Evolutionary conservation across 2,329 filamentous ascomycete species (phyloP), one percentile per base, ranked within the genome.

Genomic region (Venturia carpophila): DNA sequence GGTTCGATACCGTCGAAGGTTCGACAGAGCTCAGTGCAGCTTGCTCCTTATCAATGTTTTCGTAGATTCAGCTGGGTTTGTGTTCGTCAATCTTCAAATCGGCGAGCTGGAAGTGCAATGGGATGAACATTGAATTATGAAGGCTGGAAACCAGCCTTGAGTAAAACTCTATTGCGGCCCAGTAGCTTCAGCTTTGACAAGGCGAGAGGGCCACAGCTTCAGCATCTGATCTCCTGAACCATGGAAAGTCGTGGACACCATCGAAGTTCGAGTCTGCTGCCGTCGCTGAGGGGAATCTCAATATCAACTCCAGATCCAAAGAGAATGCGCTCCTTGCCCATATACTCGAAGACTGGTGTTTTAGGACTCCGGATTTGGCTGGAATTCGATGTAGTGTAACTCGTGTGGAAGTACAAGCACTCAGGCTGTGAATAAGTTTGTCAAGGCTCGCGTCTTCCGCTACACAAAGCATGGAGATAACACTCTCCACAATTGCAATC

Each of bases 241-340:
- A 42, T 11, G 9, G 39, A 34, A 34, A 34, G 30, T 34, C 30
- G 30, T 34, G 30, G 30, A 34, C 30, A 34, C 3, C 30, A 34
- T 34, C 30, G 30, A 34, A 34, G 30, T 34, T 34, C 30, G 30
- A 34, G 30, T 34, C 30, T 34, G 30, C 30, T 34, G 30, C 30
- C 30, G 30, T 34, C 3, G 30, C 30, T 34, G 30, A 3, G 6
- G 6, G 30, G 30, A 34, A 34, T 34, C 6, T 91, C 88, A 34
- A 91, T 86, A 67, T 91, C 88, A 30, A 91, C 85, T 2, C 87
- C 86, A 69, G 89, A 90, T 69, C 83, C 77, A 42, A 82, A 79
- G 45, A 84, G 79, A 61, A 84, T 79, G 63, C 81, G 76, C 68
- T 83, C 84, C 72, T 79, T 79, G 55, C 72, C 76, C 76, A 79